Base-by-base conservation (phyloP, 2,329 filamentous ascomycete species). In the Lasiodiplodia sp. region DNA sequence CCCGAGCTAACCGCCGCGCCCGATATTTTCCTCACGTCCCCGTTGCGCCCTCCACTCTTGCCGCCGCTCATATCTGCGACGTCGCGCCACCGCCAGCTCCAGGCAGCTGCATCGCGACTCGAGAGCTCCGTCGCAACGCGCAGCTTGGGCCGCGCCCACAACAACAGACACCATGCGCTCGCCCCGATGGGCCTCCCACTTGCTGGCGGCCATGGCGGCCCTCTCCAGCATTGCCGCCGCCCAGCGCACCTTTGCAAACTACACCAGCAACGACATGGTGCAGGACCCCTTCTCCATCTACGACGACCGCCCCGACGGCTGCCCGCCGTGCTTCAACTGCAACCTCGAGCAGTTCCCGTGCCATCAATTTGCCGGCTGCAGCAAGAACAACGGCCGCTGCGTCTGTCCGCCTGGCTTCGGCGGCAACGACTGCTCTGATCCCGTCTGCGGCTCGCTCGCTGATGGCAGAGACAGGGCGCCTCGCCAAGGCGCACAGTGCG, bases 261-360 rank as follows among this genome's bases (percentile, higher is more conserved):
- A 88, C 86, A 73, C 82, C 88, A 73, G 87, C 88, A 56, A 56
- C 56, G 75, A 79, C 44, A 68, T 74, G 40, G 75, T 77, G 44
- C 71, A 75, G 10, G 70, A 74, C 52, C 88, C 92, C 77, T 84
- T 94, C 76, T 87, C 90, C 47, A 82, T 94, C 57, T 87, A 92
- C 81, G 91, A 88, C 72, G 89, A 91, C 75, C 88, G 92, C 62
- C 91, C 93, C 7, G 87, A 87, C 71, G 88, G 91, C 75, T 96
- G 93, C 77, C 92, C 92, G 66, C 92, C 92, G 76, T 96, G 96
- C 84, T 99, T 99, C 86, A 98, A 99, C 87, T 99, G 96, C 83
- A 92, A 97, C 69, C 88, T 99, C 18, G 94, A 96, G 34, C 93
- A 92, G 71, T 96, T 97, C 79, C 90, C 89, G 71, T 99, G 96